These are phyloP conservation scores for Amoebophrya sp. DNA, from an alignment of 169 alveolate genomes.

Conservation along the genomic window DNA sequence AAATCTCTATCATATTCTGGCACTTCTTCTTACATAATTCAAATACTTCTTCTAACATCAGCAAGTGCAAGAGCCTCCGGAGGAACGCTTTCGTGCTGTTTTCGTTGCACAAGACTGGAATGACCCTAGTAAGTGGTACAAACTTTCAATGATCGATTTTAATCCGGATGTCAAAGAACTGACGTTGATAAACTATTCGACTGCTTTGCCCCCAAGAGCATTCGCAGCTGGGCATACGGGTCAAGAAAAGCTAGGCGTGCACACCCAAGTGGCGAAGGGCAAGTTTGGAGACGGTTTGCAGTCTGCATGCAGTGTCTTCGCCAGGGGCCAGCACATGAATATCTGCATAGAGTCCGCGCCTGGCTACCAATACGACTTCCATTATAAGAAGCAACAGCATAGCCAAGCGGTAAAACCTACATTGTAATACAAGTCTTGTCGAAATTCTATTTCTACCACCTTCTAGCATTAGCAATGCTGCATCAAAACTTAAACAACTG, in stretches of 20 bases:
- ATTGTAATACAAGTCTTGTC: too few relatives aligned
- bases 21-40: too few relatives aligned
- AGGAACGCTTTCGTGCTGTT: neutral
- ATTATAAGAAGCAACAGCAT: too few relatives aligned
- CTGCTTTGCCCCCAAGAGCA: neutral
- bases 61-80: too few relatives aligned
- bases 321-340: neutral
- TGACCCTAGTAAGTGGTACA: neutral
- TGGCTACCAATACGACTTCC: neutral
- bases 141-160: neutral
- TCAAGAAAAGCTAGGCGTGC: neutral
- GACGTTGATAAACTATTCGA: neutral
- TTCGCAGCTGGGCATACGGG: slow-evolving; percentile 23
- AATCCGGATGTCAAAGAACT: neutral
- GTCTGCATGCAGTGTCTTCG: neutral
- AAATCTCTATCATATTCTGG: too few relatives aligned
- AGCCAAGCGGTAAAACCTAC: too few relatives aligned
- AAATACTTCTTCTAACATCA: too few relatives aligned
- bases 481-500: too few relatives aligned
- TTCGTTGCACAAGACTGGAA: neutral
- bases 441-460: too few relatives aligned
- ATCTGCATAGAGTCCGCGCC: neutral
- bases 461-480: too few relatives aligned
- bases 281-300: slow-evolving; percentile 3
- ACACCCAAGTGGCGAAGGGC: neutral